Base-by-base conservation (phyloP, 345 rosid species). In the Litchi chinensis region DNA sequence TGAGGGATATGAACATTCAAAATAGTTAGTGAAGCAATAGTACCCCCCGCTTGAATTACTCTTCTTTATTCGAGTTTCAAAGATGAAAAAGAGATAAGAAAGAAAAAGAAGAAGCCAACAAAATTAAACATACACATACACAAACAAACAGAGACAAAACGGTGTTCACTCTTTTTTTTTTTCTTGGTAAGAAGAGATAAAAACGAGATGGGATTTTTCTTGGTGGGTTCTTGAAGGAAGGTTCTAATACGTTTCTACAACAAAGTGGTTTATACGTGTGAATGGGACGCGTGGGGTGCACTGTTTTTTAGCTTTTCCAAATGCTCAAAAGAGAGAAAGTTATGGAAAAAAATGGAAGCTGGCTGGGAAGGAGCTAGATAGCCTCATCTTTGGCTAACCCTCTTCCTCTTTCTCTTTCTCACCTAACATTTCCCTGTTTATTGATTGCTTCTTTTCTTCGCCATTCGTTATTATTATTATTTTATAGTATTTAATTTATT, bases 141-240 rank as follows among this genome's bases (percentile, higher is more conserved):
- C 5, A 21, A 67, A 10, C 6, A 37, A 74, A 56, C 48, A 73
- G 76, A 48, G 74, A 32, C 43, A 40, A 72, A 41, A 18, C 40
- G 57, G 40, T 8, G 5, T 7, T 2, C 4, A 13, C 0, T 44
- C 59, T 26, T 26, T 26, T 48, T 26, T 28, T n/a, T 60, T 63
- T 22, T 59, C 1, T 39, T 32, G 37, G 37, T 32, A 32, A 32
- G 19, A 19, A 76, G n/a, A n/a, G 21, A 24, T 60, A 41, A 65
- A 46, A n/a, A 9, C 32, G 26, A 5, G 80, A 68, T 10, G 64
- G 75, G 21, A 26, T 44, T 70, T 68, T 74, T 68, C 80, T 66
- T 54, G 79, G 77, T 68, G 69, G 63, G 70, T 70, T 73, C 82
- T 48, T 52, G 59, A n/a, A 67, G 78, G 87, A 86, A 82, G 83